These are phyloP conservation scores for Kuraishia capsulata DNA, from an alignment of 805 yeast genomes.

Conservation along the genomic window DNA sequence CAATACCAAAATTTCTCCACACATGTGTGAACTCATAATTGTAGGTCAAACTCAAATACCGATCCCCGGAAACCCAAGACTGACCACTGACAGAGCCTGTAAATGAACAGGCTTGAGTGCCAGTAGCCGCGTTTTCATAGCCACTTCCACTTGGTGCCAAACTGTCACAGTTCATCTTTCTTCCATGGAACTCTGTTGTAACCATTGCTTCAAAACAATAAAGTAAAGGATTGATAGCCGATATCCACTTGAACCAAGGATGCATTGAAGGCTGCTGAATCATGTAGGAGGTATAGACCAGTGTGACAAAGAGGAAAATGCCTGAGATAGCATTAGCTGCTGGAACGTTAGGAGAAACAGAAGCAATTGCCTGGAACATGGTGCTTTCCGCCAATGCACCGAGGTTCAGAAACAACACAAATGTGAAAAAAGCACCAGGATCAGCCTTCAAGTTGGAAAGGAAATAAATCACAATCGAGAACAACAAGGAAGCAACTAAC, in stretches of 20 bases:
- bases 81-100: slow-evolving; percentile 48
- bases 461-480: slow-evolving; percentile 46
- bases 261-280: slow-evolving; percentile 53
- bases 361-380: slow-evolving; percentile 45
- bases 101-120: slow-evolving; percentile 44
- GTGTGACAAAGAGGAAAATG: slow-evolving; percentile 37
- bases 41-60: slow-evolving; percentile 36
- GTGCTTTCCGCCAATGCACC: slow-evolving; percentile 38
- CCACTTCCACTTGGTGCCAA: slow-evolving; percentile 48
- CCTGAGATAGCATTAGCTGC: slow-evolving; percentile 60
- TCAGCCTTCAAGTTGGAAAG: slow-evolving; percentile 38
- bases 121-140: slow-evolving; percentile 29
- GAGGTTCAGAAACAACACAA: slow-evolving; percentile 32
- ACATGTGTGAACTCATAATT: slow-evolving; percentile 32
- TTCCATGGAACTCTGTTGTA: slow-evolving; percentile 54
- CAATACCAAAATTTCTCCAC: slow-evolving; percentile 27
- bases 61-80: slow-evolving; percentile 46
- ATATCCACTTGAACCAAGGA: slow-evolving; percentile 66
- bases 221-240: slow-evolving; percentile 46
- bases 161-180: slow-evolving; percentile 42
- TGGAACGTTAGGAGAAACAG: slow-evolving; percentile 37
- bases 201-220: slow-evolving; percentile 57
- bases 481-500: slow-evolving; percentile 31
- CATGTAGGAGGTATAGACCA: slow-evolving; percentile 58
- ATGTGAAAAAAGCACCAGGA: slow-evolving; percentile 47